Evolutionary conservation across 768 basidiomycete species (phyloP).

Genomic region (Amanita molliuscula): DNA sequence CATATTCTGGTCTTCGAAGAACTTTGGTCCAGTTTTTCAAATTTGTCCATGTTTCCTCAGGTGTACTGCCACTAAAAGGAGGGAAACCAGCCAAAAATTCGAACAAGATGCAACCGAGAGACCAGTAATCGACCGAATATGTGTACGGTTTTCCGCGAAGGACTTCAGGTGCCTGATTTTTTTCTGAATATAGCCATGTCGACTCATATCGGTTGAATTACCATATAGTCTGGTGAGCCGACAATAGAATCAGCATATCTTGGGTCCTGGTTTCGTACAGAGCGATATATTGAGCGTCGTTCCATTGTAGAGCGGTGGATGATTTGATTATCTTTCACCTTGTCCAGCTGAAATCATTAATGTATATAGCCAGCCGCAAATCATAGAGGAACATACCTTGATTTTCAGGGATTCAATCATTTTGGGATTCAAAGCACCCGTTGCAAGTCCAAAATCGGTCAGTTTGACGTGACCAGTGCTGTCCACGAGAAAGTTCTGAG

Average conservation of each 20-base stretch:
- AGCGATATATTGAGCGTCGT: slow-evolving; percentile 88
- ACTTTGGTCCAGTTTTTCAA: slow-evolving; percentile 96
- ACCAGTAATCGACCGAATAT: slow-evolving; percentile 98
- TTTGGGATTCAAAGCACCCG: slow-evolving; percentile 89
- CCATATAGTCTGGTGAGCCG: slow-evolving; percentile 98
- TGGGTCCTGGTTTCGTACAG: slow-evolving; percentile 81
- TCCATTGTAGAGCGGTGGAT: slow-evolving; percentile 90
- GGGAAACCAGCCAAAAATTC: slow-evolving; percentile 97
- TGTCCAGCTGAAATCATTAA: slow-evolving; percentile 61
- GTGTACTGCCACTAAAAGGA: slow-evolving; percentile 90
- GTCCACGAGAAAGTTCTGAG: slow-evolving; percentile 93
- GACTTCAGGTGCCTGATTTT: slow-evolving; percentile 66
- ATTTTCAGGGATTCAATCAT: slow-evolving; percentile 91
- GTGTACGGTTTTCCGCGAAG: slow-evolving; percentile 91
- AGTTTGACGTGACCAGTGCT: slow-evolving; percentile 93
- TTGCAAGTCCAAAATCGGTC: slow-evolving; percentile 96
- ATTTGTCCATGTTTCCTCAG: slow-evolving; percentile 99
- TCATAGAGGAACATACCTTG: slow-evolving; percentile 44
- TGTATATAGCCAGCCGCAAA: not conserved
- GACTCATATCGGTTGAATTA: slow-evolving; percentile 9
- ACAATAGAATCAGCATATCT: slow-evolving; percentile 97
- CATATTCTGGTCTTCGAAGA: slow-evolving; percentile 87
- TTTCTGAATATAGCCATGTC: not conserved
- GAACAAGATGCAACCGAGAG: slow-evolving; percentile 94
- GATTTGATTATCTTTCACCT: slow-evolving; percentile 89